phyloP scores from a whole-genome alignment of 1,284 basidiomycete genomes.

The Tylopilus orsonianus region DNA sequence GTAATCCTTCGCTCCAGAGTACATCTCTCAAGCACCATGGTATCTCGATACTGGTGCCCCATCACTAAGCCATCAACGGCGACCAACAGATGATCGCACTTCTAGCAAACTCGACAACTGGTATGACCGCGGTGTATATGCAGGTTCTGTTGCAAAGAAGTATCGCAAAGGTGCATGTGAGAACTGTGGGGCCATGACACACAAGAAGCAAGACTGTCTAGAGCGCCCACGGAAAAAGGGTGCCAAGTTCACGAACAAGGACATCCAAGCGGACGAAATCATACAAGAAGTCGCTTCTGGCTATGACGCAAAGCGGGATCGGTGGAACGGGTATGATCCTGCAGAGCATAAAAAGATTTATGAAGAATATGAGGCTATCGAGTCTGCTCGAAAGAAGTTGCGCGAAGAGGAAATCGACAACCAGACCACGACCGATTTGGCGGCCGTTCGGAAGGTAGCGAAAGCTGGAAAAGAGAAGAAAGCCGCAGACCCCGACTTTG shows the following conservation, averaged over 20 bases:
- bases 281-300: slow-evolving; percentile 79
- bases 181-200: slow-evolving; percentile 97
- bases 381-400: slow-evolving; percentile 85
- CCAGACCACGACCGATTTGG: slow-evolving; percentile 87
- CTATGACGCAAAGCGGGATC: slow-evolving; percentile 94
- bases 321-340: slow-evolving; percentile 99
- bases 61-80: slow-evolving; percentile 91
- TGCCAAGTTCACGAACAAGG: slow-evolving; percentile 88
- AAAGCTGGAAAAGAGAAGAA: slow-evolving; percentile 70
- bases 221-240: slow-evolving; percentile 96
- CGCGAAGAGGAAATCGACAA: slow-evolving; percentile 98
- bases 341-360: slow-evolving; percentile 84
- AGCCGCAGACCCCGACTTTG: slow-evolving; percentile 88
- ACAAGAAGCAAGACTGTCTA: slow-evolving; percentile 89
- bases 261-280: slow-evolving; percentile 91
- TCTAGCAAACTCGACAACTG: slow-evolving; percentile 81
- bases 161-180: slow-evolving; percentile 98
- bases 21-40: slow-evolving; percentile 97
- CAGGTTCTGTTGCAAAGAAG: slow-evolving; percentile 90
- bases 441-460: slow-evolving; percentile 79
- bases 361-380: slow-evolving; percentile 92
- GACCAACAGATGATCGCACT: slow-evolving; percentile 65
- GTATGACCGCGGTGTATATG: slow-evolving; percentile 89
- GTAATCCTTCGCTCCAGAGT: slow-evolving; percentile 51
- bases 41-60: slow-evolving; percentile 92